Base-by-base conservation (phyloP, 768 basidiomycete species). In the Gyrodon lividus region DNA sequence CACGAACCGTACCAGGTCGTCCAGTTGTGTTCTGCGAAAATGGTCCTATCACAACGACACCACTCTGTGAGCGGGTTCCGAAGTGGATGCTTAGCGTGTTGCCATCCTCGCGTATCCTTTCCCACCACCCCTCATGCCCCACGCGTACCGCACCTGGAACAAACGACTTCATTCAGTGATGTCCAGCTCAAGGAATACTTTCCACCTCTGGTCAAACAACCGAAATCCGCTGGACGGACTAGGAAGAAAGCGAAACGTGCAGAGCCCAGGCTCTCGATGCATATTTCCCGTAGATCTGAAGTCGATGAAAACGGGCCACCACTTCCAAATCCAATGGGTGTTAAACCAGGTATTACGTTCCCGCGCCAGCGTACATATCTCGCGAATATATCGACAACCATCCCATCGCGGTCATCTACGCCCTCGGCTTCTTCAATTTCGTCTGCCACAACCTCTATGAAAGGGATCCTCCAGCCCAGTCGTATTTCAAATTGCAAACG, bases 31-130 rank as follows among this genome's bases (percentile, higher is more conserved):
- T 16, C 54, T 54, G 58, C 52, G 58, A 57, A 62, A 48, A 54
- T 24, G 24, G 24, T 52, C 23, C 47, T 16, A 31, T 47, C 56
- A 16, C 43, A 37, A 46, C 54, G 55, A 48, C 41, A 30, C 17
- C 51, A 51, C 33, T 53, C 56, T 10, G 34, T 37, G 23, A 48
- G 51, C 20, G 59, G 46, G 50, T 66, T 67, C 57, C 65, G 65
- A 5, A 67, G 60, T 53, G 65, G 65, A 41, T 66, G 65, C 51
- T 45, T 54, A 6, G 63, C 65, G 10, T 67, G 65, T 55, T 60
- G 57, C 44, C 63, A 60, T 17, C 52, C 46, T 41, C 65, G 62
- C 26, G 14, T 50, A 17, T 57, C 57, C 9, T 35, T 39, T 35
- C 33, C 51, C 35, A 59, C 54, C 14, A 6, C 49, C 16, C 61